Evolutionary conservation across 441 rosid genomes (phyloP).

Genomic region (Daphne laureola): DNA sequence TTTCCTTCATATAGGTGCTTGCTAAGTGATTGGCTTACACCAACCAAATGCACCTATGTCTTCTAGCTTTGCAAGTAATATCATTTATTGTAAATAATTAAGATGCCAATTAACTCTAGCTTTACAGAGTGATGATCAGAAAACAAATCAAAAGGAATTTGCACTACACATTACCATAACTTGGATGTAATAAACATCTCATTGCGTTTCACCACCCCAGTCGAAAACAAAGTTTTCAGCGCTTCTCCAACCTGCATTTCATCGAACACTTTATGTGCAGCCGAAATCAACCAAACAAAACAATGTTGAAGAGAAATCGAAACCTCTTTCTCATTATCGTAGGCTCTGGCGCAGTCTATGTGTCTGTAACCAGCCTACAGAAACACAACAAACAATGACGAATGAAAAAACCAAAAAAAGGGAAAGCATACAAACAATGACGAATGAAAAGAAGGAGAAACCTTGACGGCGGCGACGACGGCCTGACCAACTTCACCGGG

Average conservation of each 20-base stretch:
- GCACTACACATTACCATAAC: constrained; percentile 28
- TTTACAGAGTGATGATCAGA: background rate
- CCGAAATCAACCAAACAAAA: background rate
- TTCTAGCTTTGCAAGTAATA: too few relatives aligned
- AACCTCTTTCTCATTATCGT: constrained; percentile 54
- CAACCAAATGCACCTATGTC: too few relatives aligned
- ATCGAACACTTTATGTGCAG: constrained; percentile 1
- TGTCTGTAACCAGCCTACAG: constrained; percentile 53
- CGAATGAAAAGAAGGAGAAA: constrained; percentile 4
- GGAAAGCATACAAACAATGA: background rate
- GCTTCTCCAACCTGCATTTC: constrained; percentile 40
- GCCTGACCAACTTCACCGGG: constrained; percentile 37
- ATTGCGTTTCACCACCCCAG: constrained; percentile 36
- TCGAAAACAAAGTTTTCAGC: constrained; percentile 32
- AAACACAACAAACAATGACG: background rate
- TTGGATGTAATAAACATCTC: constrained; percentile 48
- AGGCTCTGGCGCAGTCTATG: constrained; percentile 50
- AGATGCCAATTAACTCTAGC: too few relatives aligned
- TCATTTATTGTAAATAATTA: too few relatives aligned
- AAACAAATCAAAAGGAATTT: background rate
- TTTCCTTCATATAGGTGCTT: too few relatives aligned
- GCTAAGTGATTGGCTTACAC: too few relatives aligned
- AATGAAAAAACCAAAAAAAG: too few relatives aligned
- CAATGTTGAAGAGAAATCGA: background rate
- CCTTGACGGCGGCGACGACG: constrained; percentile 35